Base-by-base conservation (phyloP, 1,284 basidiomycete species). In the Xerocomus cyaneibrunnescens region DNA sequence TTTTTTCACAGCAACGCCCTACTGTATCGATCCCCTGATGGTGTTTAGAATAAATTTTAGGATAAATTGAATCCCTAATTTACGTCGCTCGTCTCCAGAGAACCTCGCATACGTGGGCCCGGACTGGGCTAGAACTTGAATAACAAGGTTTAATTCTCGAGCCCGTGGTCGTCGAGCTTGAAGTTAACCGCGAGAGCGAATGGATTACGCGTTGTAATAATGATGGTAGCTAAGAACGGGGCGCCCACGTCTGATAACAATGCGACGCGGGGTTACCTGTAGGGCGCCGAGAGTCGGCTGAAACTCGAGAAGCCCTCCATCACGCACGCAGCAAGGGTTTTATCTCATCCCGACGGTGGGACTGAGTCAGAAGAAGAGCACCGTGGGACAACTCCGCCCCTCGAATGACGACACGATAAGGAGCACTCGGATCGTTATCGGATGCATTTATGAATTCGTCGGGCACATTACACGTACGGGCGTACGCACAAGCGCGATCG, bases 201-300 rank as follows among this genome's bases (percentile, higher is more conserved):
- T 14, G 14, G 22, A 12, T 30, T 10, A 30, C 10, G 28, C 9
- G 28, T 12, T 5, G 28, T 30, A 5, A 30, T 3, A 46, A 43
- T 62, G 61, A 66, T 62, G 64, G 61, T 66, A 50, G 44, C 27
- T 14, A 62, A 48, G 61, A 48, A n/a, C 19, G 31, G 62, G 37
- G 10, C 23, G 34, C 17, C 14, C 5, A 32, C 19, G 21, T 8
- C 5, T 27, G 25, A 9, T 13, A 39, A 48, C 1, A 38, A 47
- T 34, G 34, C 17, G 19, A 16, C 31, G 31, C 21, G 19, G 12
- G 35, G n/a, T 12, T n/a, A 22, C n/a, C 23, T 7, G 2, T 17
- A 30, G 23, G n/a, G 21, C 38, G 34, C 36, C 38, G n/a, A n/a
- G n/a, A n/a, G 27, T 50, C 31, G 53, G 32, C 46, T 42, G 52